Base-by-base conservation (phyloP, 1,284 basidiomycete species). In the Pholiota adiposa region DNA sequence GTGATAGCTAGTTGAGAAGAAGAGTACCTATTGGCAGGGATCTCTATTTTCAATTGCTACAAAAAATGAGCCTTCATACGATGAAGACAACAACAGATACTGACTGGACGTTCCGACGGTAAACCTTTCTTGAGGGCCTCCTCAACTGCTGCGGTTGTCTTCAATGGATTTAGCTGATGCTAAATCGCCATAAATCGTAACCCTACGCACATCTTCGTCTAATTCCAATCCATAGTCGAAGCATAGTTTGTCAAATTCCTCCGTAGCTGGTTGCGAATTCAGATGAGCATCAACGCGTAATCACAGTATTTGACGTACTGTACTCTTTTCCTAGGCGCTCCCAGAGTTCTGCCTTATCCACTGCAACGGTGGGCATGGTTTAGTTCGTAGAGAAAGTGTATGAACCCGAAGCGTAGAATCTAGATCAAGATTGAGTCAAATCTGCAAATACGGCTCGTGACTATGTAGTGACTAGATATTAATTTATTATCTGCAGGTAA, bases 171-270 rank as follows among this genome's bases (percentile, higher is more conserved):
- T 49, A 61, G 41, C 49, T 46, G 14, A 62, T 44, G 18, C 6
- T 18, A 56, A 19, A 54, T 48, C 51, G n/a, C 18, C 16, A 21
- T 43, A 36, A 19, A 33, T 46, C 18, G 38, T 43, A 25, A 36
- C 14, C 9, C 21, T 51, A 79, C 91, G 68, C 71, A 96, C 95
- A 79, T 98, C 97, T 77, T 98, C 97, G 72, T 99, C 97, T 43
- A 99, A 82, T 80, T 99, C 97, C 62, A 99, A 84, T 59, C 97
- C 97, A 77, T 97, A 99, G 69, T 98, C 95, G 79, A 99, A 99
- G 73, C 95, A 94, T 56, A 99, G 86, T 72, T 90, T 87, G 78
- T 98, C 97, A 71, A 99, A 98, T 69, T 97, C 95, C 64, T 97
- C 88, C 50, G 92, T 88, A 51, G 93, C 95, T 97, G 41, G 27